phyloP scores from a whole-genome alignment of 345 rosid genomes.

The Populus davidiana region DNA sequence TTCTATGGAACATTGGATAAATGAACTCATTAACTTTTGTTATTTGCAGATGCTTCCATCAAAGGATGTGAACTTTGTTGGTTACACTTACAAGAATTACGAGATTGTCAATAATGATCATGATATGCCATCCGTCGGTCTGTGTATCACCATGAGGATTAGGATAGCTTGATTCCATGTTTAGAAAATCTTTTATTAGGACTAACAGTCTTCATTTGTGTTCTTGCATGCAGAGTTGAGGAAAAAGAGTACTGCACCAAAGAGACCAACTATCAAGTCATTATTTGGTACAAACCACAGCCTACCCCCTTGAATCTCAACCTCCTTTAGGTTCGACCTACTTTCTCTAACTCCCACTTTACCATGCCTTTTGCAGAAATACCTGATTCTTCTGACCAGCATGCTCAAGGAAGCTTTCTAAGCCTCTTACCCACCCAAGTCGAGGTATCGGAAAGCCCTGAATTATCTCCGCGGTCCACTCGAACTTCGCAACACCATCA shows the following conservation, averaged over 20 bases:
- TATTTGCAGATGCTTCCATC: conserved; percentile 24
- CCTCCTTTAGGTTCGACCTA: too few species aligned
- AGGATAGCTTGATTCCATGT: too few species aligned
- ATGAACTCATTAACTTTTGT: neutral
- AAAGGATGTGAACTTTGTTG: conserved; percentile 34
- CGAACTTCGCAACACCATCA: neutral
- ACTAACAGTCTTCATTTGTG: neutral
- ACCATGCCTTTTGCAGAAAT: too few species aligned
- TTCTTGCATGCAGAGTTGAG: conserved; percentile 32
- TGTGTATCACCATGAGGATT: too few species aligned
- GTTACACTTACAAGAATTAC: conserved; percentile 34
- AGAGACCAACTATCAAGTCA: conserved; percentile 34
- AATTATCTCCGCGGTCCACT: neutral
- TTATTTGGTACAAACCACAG: conserved; percentile 35
- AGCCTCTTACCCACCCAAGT: conserved; percentile 62
- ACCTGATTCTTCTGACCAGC: conserved; percentile 38
- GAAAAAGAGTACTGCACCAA: conserved; percentile 28
- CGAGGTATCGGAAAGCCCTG: conserved; percentile 43
- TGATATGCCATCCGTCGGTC: too few species aligned
- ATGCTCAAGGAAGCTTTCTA: conserved; percentile 75
- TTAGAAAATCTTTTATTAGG: too few species aligned
- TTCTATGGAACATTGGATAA: too few species aligned
- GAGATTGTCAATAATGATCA: conserved; percentile 30
- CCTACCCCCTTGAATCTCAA: too few species aligned
- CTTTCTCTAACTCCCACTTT: too few species aligned